Evolutionary conservation across 208 protist species (phyloP).

Genomic region (Baffinella frigidus): DNA sequence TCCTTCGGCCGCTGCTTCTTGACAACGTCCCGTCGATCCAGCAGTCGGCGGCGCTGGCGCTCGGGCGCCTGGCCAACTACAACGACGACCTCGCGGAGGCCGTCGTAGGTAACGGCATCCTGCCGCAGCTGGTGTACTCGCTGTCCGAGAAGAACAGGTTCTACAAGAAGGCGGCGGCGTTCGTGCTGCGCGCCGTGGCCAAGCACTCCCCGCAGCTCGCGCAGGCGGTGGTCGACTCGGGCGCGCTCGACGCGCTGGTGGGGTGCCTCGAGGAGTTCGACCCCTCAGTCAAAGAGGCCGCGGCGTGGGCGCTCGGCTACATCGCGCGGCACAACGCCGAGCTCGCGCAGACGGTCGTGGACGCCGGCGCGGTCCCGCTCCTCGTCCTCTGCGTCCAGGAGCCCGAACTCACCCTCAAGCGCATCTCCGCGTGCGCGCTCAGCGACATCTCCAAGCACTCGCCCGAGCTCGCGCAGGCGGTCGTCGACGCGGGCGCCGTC

Average conservation of each 20-base stretch:
- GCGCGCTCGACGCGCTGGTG: conserved; percentile 92
- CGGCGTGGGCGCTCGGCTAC: conserved; percentile 95
- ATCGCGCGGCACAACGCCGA: conserved; percentile 90
- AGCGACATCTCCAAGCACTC: conserved; percentile 76
- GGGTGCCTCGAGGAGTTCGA: conserved; percentile 96
- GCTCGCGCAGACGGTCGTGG: conserved; percentile 87
- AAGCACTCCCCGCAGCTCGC: conserved; percentile 93
- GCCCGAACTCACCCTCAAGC: conserved; percentile 94
- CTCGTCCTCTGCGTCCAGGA: conserved; percentile 96
- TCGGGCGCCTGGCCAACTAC: conserved; percentile 95
- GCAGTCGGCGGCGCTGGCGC: conserved; percentile 93
- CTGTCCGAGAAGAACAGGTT: conserved; percentile 93
- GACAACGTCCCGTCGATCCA: conserved; percentile 96
- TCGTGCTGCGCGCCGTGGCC: conserved; percentile 93
- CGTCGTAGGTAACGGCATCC: conserved; percentile 92
- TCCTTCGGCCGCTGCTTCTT: conserved; percentile 92
- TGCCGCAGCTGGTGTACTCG: conserved; percentile 95
- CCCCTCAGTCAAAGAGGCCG: conserved; percentile 93
- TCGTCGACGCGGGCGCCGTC: conserved; percentile 92
- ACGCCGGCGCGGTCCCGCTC: conserved; percentile 90
- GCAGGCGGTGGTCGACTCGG: conserved; percentile 92
- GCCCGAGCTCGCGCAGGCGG: conserved; percentile 86
- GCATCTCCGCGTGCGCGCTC: conserved; percentile 90
- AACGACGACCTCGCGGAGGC: conserved; percentile 94
- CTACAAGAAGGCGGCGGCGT: conserved; percentile 96